Base-by-base conservation (phyloP, 106 monocot species). In the Phalaenopsis equestris region DNA sequence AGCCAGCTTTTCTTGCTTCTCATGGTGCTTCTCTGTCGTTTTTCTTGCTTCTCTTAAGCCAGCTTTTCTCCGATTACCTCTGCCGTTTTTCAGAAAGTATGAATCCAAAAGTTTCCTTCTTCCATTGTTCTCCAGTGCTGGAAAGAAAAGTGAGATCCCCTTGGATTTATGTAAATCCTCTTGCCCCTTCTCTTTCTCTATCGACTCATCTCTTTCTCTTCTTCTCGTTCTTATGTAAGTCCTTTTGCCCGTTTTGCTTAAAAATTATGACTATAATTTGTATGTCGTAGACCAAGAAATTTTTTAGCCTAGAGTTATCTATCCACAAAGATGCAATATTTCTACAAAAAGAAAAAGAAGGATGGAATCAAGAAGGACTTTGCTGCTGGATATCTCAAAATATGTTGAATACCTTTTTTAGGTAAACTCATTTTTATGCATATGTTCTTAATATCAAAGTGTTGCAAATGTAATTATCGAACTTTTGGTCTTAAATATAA, bases 401-500 rank as follows among this genome's bases (percentile, higher is more conserved):
- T 90, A 88, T 82, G 90, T 88, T 8, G 88, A 90, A 67, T 82
- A 86, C 18, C 80, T 90, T 39, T 90, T 90, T 80, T 82, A 88
- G 90, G 90, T 90, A 57, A 70, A 52, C 38, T 64, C 30, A 75
- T 14, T 30, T 30, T 30, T 10, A 24, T 73, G 15, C 23, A 21
- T 30, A 3, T 72, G 23, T 38, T 49, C n/a, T n/a, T 21, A 52
- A 12, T 70, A 14, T 38, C 38, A 3, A 39, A 3, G 38, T 4
- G 39, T 70, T 41, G 14, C 15, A 16, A 70, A 16, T 23, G 38
- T 70, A 70, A 39, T 67, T 67, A 24, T 30, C 30, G 30, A 30
- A 30, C 30, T 30, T 30, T 30, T 30, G 30, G 30, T 30, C 0
- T 30, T 30, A 30, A 30, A 30, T 30, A 30, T 30, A 30, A 30